These are phyloP conservation scores for Rhizoclosmatium globosum DNA, from an alignment of 192 early-diverging fungal genomes.

Conservation along the genomic window DNA sequence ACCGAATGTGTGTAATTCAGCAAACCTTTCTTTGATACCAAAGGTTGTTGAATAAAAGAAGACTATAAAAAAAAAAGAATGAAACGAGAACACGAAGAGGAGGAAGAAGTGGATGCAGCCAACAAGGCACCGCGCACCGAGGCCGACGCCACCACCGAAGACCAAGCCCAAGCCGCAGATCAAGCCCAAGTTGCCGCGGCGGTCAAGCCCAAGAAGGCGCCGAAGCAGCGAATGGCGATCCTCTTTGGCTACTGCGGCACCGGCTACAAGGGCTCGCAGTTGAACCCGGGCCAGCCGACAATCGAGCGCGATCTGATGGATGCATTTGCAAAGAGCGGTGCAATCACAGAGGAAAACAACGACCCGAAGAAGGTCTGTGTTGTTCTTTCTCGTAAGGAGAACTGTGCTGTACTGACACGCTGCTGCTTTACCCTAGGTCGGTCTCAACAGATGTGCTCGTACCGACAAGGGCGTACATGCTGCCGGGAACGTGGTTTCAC, in stretches of 20 bases:
- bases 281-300: slow-evolving; percentile 73
- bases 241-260: slow-evolving; percentile 94
- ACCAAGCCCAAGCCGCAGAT: not conserved
- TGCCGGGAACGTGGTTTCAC: slow-evolving; percentile 91
- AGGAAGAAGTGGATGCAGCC: not conserved
- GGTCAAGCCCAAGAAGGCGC: slow-evolving; percentile 39
- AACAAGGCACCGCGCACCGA: not conserved
- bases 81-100: not conserved
- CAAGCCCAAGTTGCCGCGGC: not conserved
- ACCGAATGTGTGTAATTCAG: not conserved
- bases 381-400: slow-evolving; percentile 55
- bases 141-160: not conserved
- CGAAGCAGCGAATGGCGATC: slow-evolving; percentile 90
- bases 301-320: slow-evolving; percentile 93
- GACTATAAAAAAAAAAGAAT: not conserved
- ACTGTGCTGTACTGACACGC: slow-evolving; percentile 55
- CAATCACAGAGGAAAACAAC: slow-evolving; percentile 86
- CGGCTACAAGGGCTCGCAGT: slow-evolving; percentile 97
- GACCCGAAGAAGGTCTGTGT: slow-evolving; percentile 78
- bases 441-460: slow-evolving; percentile 89
- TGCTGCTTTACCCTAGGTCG: slow-evolving; percentile 58
- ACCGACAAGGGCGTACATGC: slow-evolving; percentile 99
- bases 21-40: not conserved
- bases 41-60: not conserved
- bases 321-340: slow-evolving; percentile 81